These are phyloP conservation scores for Austroboletus niveus DNA, from an alignment of 1,284 basidiomycete genomes.

Conservation along the genomic window DNA sequence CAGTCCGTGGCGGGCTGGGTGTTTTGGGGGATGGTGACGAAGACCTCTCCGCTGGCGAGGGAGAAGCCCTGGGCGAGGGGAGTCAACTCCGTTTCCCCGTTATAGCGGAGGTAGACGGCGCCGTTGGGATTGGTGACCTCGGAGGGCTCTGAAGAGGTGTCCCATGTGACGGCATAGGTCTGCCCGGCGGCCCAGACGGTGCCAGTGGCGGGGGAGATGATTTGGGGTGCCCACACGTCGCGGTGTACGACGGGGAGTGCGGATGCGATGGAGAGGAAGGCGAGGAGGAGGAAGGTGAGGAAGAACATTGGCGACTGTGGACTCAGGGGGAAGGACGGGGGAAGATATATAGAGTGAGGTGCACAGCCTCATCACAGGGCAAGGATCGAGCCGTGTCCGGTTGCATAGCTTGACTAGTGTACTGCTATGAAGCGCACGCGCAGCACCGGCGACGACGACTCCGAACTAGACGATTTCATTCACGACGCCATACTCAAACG, in stretches of 20 bases:
- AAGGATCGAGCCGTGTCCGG: no score
- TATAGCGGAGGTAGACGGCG: constrained; percentile 38
- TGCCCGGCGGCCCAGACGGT: constrained; percentile 44
- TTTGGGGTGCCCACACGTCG: constrained; percentile 48
- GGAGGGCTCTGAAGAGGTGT: constrained; percentile 38
- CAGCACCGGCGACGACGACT: constrained; percentile 12
- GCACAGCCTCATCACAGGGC: constrained; percentile 9
- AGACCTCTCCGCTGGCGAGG: constrained; percentile 38
- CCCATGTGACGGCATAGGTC: constrained; percentile 47
- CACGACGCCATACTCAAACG: constrained; percentile 62
- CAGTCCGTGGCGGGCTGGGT: constrained; percentile 36
- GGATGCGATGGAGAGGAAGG: constrained; percentile 24
- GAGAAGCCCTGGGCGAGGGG: constrained; percentile 41
- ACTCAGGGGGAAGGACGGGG: background rate
- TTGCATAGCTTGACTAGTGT: no score
- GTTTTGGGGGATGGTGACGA: constrained; percentile 38
- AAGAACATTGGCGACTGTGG: constrained; percentile 16
- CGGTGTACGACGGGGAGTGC: constrained; percentile 30
- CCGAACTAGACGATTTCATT: constrained; percentile 58
- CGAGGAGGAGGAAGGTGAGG: constrained; percentile 14
- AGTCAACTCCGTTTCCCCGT: constrained; percentile 25
- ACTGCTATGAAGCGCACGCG: no score
- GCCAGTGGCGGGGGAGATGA: constrained; percentile 37
- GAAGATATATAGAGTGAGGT: constrained; percentile 15
- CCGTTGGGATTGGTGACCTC: constrained; percentile 49